phyloP scores from a whole-genome alignment of 2,329 filamentous ascomycete genomes.

The Stagonosporopsis vannaccii region DNA sequence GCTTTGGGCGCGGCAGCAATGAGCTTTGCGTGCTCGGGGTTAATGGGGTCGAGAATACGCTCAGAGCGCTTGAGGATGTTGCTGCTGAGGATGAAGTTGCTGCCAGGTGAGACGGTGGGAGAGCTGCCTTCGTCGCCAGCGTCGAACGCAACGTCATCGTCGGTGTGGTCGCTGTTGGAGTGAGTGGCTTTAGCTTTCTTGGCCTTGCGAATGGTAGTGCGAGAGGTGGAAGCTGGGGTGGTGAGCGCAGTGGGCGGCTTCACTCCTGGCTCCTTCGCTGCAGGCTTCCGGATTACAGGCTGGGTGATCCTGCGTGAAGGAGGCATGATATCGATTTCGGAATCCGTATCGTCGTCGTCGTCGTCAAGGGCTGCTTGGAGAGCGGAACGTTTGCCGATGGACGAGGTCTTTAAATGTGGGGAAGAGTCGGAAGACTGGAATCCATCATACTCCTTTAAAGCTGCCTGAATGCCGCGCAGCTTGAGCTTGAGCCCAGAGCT shows the following conservation, averaged over 20 bases:
- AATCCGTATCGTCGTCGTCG: slow-evolving; percentile 16
- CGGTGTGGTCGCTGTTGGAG: neutral
- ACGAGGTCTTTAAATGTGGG: neutral
- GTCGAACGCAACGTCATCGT: slow-evolving; percentile 2
- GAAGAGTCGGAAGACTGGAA: neutral
- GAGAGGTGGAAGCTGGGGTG: neutral
- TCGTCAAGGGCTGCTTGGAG: neutral
- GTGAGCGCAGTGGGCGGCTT: neutral
- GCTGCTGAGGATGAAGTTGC: slow-evolving; percentile 15
- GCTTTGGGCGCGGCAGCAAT: slow-evolving; percentile 29
- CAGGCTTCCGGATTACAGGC: neutral
- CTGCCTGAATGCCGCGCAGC: slow-evolving; percentile 19
- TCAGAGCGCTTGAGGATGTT: slow-evolving; percentile 29
- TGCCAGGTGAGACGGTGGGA: neutral
- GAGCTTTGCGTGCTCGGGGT: slow-evolving; percentile 28
- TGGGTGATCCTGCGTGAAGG: slow-evolving; percentile 1
- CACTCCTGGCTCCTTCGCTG: neutral
- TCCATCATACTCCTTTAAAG: slow-evolving; percentile 1
- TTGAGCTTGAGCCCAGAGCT: slow-evolving; percentile 20
- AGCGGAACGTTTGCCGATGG: slow-evolving; percentile 6
- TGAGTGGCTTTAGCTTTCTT: neutral
- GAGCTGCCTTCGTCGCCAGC: slow-evolving; percentile 2
- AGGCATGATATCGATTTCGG: slow-evolving; percentile 23
- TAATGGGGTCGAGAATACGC: slow-evolving; percentile 29
- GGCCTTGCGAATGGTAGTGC: neutral